Percentiles rank a stretch among this genome's conserved stretches.
phyloP scores from a whole-genome alignment of 176 grass and related monocot species.

The Oryza glumipatula region DNA sequence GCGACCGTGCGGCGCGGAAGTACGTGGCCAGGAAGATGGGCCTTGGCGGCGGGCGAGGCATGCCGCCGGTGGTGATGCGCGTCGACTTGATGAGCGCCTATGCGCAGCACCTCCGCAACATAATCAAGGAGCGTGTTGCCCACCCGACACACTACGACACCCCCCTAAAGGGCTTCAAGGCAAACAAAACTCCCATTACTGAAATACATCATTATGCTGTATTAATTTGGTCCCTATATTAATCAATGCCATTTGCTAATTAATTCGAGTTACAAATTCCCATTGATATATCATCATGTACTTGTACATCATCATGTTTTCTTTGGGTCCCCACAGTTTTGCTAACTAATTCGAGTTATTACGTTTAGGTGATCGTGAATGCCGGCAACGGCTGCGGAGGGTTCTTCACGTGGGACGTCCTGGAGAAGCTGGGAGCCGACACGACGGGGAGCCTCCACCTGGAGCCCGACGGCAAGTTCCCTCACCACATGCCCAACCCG shows the following conservation, averaged over 20 bases:
- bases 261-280: too few species aligned
- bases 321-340: too few species aligned
- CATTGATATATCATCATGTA: neutral
- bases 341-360: neutral
- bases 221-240: too few species aligned
- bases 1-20: conserved; percentile 63
- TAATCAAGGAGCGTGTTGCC: conserved; percentile 69
- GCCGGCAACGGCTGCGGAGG: conserved; percentile 85
- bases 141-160: conserved; percentile 62
- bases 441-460: conserved; percentile 80
- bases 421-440: conserved; percentile 78
- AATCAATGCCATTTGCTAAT: too few species aligned
- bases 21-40: conserved; percentile 59
- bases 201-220: neutral
- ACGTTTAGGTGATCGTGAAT: conserved; percentile 68
- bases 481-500: conserved; percentile 85
- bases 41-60: neutral
- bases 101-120: conserved; percentile 64
- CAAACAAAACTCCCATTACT: neutral
- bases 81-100: conserved; percentile 80
- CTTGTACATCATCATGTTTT: neutral
- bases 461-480: conserved; percentile 78
- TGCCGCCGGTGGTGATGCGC: conserved; percentile 47
- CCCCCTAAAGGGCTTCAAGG: conserved; percentile 68
- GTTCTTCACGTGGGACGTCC: conserved; percentile 77